phyloP scores from a whole-genome alignment of 2,329 filamentous ascomycete species.

The Arachnopeziza araneosa region DNA sequence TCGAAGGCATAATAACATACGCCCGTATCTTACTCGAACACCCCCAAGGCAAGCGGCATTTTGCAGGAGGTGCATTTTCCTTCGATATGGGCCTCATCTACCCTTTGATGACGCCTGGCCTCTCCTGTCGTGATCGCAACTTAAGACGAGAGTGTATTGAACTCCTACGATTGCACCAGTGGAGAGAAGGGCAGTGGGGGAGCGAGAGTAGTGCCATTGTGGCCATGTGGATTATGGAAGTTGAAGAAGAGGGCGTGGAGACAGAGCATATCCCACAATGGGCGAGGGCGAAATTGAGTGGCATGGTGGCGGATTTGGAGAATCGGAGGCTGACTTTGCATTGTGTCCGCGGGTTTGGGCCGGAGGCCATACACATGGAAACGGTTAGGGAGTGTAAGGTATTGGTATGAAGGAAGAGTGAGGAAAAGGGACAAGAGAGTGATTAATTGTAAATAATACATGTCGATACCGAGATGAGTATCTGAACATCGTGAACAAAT shows the following conservation, averaged over 20 bases:
- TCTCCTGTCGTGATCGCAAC: conserved; percentile 19
- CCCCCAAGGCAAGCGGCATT: conserved; percentile 7
- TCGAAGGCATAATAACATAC: conserved; percentile 13
- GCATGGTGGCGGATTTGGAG: conserved; percentile 10
- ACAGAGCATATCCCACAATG: conserved; percentile 17
- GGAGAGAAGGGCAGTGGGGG: conserved; percentile 20
- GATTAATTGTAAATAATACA: neutral
- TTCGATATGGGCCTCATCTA: conserved; percentile 22
- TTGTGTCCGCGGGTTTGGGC: conserved; percentile 12
- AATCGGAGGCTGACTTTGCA: conserved; percentile 5
- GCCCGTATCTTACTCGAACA: conserved; percentile 11
- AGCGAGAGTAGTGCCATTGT: conserved; percentile 11
- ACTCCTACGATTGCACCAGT: conserved; percentile 10
- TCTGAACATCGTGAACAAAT: too few relatives aligned
- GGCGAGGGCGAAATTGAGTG: conserved; percentile 14
- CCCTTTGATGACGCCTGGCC: conserved; percentile 13
- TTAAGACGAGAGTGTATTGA: conserved; percentile 19
- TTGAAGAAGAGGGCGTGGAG: conserved; percentile 23
- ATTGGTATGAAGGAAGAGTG: neutral
- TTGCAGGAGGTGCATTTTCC: conserved; percentile 13
- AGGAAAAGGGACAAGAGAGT: neutral
- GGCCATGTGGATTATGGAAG: conserved; percentile 19
- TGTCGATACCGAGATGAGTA: too few relatives aligned
- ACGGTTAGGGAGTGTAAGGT: neutral
- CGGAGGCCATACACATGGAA: neutral